A percentile compares a stretch with the other conserved stretches of the same genome.
These are phyloP conservation scores for Penicillium olsonii DNA, from an alignment of 2,329 filamentous ascomycete genomes.

Conservation along the genomic window DNA sequence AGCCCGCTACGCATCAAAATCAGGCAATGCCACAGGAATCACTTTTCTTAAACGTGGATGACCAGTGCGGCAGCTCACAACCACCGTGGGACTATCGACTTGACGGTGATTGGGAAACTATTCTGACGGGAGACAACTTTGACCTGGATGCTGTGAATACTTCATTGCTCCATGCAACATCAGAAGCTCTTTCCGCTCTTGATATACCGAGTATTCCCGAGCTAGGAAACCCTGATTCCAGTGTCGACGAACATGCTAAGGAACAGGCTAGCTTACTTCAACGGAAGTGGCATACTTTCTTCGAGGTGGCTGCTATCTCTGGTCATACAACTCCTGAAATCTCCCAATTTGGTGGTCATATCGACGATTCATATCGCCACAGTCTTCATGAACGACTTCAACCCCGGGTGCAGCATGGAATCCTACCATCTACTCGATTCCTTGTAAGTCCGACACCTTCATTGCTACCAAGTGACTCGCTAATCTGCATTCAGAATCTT, in stretches of 20 bases:
- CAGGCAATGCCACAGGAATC: background rate
- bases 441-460: constrained; percentile 9
- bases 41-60: background rate
- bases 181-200: background rate
- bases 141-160: constrained; percentile 24
- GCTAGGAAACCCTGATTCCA: background rate
- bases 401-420: constrained; percentile 9
- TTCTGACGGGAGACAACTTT: constrained; percentile 20
- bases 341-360: background rate
- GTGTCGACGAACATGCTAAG: background rate
- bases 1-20: background rate
- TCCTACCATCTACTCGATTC: constrained; percentile 19
- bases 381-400: constrained; percentile 14
- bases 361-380: constrained; percentile 16
- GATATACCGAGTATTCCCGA: background rate
- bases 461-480: background rate
- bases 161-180: constrained; percentile 7
- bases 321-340: background rate
- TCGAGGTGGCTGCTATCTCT: background rate
- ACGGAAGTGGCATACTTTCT: background rate
- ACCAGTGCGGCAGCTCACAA: background rate
- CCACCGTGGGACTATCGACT: background rate
- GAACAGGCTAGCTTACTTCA: background rate
- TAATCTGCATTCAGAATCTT: constrained; percentile 18
- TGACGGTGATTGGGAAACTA: background rate